phyloP scores from a whole-genome alignment of 1,139 yeast genomes.

The Lodderomyces oxycetoniae region DNA sequence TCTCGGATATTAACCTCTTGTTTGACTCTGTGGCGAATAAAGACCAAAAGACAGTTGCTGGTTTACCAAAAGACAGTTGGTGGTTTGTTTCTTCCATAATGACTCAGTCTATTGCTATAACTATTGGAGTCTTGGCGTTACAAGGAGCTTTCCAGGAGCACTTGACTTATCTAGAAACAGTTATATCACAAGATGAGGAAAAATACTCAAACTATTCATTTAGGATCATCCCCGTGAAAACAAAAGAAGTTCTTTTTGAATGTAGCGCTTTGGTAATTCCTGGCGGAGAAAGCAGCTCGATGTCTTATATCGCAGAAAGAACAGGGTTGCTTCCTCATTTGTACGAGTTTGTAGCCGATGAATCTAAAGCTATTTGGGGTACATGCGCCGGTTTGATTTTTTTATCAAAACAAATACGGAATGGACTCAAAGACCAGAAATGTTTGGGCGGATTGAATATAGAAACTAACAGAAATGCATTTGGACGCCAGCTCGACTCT shows the following conservation, averaged over 20 bases:
- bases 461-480: conserved; percentile 66
- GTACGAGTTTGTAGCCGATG: conserved; percentile 44
- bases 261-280: conserved; percentile 70
- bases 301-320: conserved; percentile 68
- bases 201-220: conserved; percentile 19
- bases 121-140: conserved; percentile 68
- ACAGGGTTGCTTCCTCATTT: conserved; percentile 56
- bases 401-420: conserved; percentile 51
- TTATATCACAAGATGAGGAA: conserved; percentile 22
- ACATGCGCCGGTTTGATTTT: conserved; percentile 83
- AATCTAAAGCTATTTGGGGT: conserved; percentile 66
- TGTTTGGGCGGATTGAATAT: conserved; percentile 65
- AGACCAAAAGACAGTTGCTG: no score
- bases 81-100: no score
- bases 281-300: conserved; percentile 79
- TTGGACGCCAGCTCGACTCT: conserved; percentile 74
- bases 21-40: no score
- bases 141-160: conserved; percentile 83
- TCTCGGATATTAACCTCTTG: no score
- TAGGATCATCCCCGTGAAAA: conserved; percentile 48
- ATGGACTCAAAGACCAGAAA: conserved; percentile 56
- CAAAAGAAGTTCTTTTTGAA: conserved; percentile 40
- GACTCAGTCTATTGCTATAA: conserved; percentile 17
- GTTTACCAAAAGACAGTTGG: no score
- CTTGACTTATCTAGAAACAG: conserved; percentile 45